Base-by-base conservation (phyloP, 1,284 basidiomycete genomes). In the Ceratobasidium theobromae region DNA sequence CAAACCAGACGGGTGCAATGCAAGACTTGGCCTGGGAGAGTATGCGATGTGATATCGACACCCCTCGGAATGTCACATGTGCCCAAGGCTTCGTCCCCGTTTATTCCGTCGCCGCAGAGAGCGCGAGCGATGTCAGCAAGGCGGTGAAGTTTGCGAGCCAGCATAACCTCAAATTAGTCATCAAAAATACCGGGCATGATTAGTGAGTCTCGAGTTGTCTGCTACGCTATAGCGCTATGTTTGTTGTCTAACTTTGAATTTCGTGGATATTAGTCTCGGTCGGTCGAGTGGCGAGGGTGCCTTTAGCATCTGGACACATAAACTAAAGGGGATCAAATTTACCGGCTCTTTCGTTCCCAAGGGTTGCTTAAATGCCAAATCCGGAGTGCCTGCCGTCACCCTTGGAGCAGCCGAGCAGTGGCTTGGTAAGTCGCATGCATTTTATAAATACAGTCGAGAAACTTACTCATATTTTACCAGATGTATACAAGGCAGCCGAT, bases 301-400 rank as follows among this genome's bases (percentile, higher is more conserved):
- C 8, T 49, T 68, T 18, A 54, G 67, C 16, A 65, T 68, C 27
- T 65, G 28, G 58, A 65, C 67, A 5, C 55, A 60, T 23, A 30
- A 53, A 18, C 46, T 67, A n/a, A 52, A 49, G 3, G 57, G 55
- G 27, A 68, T 68, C 4, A 48, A 65, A 6, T 68, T 68, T 57
- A 64, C 51, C 16, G 67, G 65, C 21, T 52, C 35, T 18, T 68
- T 68, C 32, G 46, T 48, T 16, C 28, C 43, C 14, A 18, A 28
- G 14, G 58, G 58, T 1, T 51, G 53, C 27, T 25, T 38, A 2
- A 18, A 40, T 11, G 16, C 25, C 9, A n/a, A 45, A n/a, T n/a
- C 46, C 28, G n/a, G n/a, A n/a, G n/a, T 60, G 25, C 27, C 66
- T 5, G 66, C 48, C 18, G 66, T 67, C 4, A 57, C 38, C 18